A percentile compares a stretch with the other conserved stretches of the same genome.
Conservation (phyloP, 352 stramenopile species). For the Phytophthora pinifolia region DNA sequence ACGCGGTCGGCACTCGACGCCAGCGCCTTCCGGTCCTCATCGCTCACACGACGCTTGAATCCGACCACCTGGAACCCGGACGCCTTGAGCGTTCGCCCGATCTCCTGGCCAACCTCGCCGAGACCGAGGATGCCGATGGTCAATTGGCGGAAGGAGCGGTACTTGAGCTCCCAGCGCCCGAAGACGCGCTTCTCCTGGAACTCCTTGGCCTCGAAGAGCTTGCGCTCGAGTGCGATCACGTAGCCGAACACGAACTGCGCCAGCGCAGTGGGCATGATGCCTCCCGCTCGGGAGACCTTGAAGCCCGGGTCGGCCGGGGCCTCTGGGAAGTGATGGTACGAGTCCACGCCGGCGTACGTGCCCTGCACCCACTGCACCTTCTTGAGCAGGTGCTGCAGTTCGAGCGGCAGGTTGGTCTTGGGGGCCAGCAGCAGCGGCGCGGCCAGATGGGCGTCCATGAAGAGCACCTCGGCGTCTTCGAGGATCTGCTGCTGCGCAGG, state of each 20-base stretch:
- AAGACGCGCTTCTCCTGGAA: slow-evolving; percentile 37
- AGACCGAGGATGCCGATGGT: slow-evolving; percentile 63
- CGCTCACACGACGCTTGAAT: slow-evolving; percentile 59
- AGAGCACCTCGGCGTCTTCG: slow-evolving; percentile 29
- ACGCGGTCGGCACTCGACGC: slow-evolving; percentile 37
- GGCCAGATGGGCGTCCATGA: slow-evolving; percentile 38
- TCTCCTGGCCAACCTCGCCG: slow-evolving; percentile 61
- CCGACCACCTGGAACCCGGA: slow-evolving; percentile 62
- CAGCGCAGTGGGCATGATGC: slow-evolving; percentile 53
- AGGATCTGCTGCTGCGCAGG: slow-evolving; percentile 28
- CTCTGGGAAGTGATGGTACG: slow-evolving; percentile 36
- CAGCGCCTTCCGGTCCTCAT: slow-evolving; percentile 18
- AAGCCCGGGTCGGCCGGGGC: slow-evolving; percentile 29
- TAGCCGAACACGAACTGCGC: slow-evolving; percentile 54
- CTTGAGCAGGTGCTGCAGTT: slow-evolving; percentile 42
- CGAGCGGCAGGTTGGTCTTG: slow-evolving; percentile 33
- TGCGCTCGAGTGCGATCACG: slow-evolving; percentile 43
- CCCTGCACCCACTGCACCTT: slow-evolving; percentile 57
- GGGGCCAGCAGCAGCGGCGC: slow-evolving; percentile 36
- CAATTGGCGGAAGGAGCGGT: slow-evolving; percentile 41
- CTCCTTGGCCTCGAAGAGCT: slow-evolving; percentile 40
- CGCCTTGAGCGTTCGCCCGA: slow-evolving; percentile 47
- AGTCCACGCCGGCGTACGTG: slow-evolving; percentile 55
- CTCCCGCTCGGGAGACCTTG: slow-evolving; percentile 46
- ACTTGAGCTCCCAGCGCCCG: slow-evolving; percentile 37